Base-by-base conservation (phyloP, 805 yeast genomes). In the Saturnispora gosingensis region DNA sequence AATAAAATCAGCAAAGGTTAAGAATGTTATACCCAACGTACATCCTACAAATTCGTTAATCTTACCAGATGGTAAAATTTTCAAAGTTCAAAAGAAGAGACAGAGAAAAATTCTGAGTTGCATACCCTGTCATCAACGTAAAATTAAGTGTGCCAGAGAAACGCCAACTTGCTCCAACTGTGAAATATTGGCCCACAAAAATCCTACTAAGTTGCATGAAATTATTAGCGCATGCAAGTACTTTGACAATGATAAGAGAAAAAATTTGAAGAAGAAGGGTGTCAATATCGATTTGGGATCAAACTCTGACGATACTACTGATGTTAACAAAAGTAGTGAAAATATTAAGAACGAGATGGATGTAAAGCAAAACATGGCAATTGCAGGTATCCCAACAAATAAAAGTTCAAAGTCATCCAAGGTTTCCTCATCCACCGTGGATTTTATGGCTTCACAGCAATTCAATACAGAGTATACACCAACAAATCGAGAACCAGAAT, bases 91-190 rank as follows among this genome's bases (percentile, higher is more conserved):
- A 58, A 78, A 76, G 53, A 69, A 81, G 3, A 73, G 86, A 54
- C 86, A 81, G 61, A 62, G 86, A 50, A 74, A 74, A 58, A 79
- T 81, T 43, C 67, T 76, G 43, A 72, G 78, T 49, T 81, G 86
- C 62, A 78, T 81, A 13, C 74, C 82, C 38, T 81, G 86, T 55
- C 86, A 81, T 61, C 78, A 80, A 53, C 77, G 82, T 62, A 82
- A 82, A 65, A 80, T 82, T 56, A 81, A 80, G 58, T 83, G 88
- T 65, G 80, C 81, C 15, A 74, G 84, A 52, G 74, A 71, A 43
- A 74, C 72, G 34, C 87, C 87, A 1, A 70, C 76, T 15, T 83
- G 88, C 61, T 66, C 70, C 27, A 75, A 76, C 56, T 83, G 88
- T 65, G 66, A 68, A 16, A 76, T 52, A 24, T 22, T 61, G 7